A percentile compares a stretch with the other conserved stretches of the same genome.
Conservation (phyloP, 495 filamentous ascomycete species). For the Hypoxylon lienhwacheense region DNA sequence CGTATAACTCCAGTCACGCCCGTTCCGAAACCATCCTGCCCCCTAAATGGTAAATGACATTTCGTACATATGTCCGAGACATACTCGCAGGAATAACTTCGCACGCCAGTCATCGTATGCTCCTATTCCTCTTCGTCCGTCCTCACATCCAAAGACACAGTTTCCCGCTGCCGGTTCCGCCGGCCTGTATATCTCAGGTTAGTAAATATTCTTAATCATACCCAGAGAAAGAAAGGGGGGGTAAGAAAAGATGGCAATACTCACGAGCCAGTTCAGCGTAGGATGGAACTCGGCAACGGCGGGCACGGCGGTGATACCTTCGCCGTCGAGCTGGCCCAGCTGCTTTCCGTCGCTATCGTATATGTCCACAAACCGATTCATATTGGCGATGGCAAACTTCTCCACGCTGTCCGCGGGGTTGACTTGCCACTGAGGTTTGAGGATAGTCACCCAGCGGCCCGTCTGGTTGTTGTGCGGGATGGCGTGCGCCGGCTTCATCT, state of each 20-base stretch:
- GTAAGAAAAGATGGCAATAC: conserved; percentile 3
- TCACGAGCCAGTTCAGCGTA: conserved; percentile 79
- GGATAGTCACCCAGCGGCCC: conserved; percentile 72
- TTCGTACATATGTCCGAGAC: too few species aligned
- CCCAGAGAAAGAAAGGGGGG: too few species aligned
- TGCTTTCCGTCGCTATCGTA: conserved; percentile 80
- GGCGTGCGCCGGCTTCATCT: conserved; percentile 67
- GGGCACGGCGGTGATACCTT: conserved; percentile 90
- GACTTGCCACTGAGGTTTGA: conserved; percentile 90
- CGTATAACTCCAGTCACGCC: too few species aligned
- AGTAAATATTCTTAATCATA: not conserved
- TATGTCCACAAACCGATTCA: conserved; percentile 96
- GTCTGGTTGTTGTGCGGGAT: conserved; percentile 96
- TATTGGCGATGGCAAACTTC: conserved; percentile 91
- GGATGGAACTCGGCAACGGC: conserved; percentile 91
- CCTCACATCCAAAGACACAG: conserved; percentile 83
- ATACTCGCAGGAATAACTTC: not conserved
- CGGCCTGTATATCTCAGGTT: conserved; percentile 44
- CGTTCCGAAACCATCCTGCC: too few species aligned
- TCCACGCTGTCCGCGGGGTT: conserved; percentile 74
- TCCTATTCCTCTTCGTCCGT: not conserved
- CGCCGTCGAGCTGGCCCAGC: conserved; percentile 83
- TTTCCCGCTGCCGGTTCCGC: conserved; percentile 90
- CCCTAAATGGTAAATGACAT: too few species aligned
- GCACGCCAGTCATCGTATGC: not conserved